Conservation (phyloP, 306 rosid genomes). For the Echinosophora koreensis region DNA sequence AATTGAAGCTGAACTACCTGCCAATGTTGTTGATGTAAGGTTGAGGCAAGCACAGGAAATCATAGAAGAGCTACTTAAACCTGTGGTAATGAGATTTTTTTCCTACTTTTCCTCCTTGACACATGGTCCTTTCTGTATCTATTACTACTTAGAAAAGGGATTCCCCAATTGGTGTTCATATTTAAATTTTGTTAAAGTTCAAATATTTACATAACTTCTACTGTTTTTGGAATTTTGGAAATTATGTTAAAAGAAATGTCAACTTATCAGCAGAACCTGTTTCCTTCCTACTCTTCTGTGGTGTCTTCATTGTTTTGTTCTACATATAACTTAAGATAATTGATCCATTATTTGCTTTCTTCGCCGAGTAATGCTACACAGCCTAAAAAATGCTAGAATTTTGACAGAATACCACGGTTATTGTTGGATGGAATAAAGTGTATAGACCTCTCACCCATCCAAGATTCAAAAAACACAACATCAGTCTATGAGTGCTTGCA, state of each 20-base stretch:
- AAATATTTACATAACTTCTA: not conserved
- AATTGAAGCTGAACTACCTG: slow-evolving; percentile 93
- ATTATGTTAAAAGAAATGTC: not conserved
- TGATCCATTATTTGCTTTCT: not conserved
- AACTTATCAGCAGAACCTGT: slow-evolving; percentile 18
- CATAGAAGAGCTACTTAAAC: slow-evolving; percentile 91
- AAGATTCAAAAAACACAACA: not conserved
- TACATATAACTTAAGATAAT: not conserved
- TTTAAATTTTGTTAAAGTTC: not conserved
- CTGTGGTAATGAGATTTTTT: slow-evolving; percentile 60
- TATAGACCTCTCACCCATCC: not conserved
- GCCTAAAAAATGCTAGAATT: too few species aligned
- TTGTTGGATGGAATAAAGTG: too few species aligned
- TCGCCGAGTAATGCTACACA: too few species aligned
- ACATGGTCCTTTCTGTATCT: not conserved
- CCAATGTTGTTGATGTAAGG: slow-evolving; percentile 71
- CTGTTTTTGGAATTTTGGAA: not conserved
- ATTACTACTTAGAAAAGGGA: not conserved
- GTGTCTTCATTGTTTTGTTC: slow-evolving; percentile 15
- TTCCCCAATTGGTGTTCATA: not conserved
- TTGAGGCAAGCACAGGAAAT: slow-evolving; percentile 91
- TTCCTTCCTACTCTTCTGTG: not conserved
- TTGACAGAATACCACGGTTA: too few species aligned
- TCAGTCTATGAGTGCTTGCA: too few species aligned
- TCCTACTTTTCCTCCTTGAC: not conserved